phyloP scores from a whole-genome alignment of 441 rosid genomes.

The Arabidopsis hybrid region DNA sequence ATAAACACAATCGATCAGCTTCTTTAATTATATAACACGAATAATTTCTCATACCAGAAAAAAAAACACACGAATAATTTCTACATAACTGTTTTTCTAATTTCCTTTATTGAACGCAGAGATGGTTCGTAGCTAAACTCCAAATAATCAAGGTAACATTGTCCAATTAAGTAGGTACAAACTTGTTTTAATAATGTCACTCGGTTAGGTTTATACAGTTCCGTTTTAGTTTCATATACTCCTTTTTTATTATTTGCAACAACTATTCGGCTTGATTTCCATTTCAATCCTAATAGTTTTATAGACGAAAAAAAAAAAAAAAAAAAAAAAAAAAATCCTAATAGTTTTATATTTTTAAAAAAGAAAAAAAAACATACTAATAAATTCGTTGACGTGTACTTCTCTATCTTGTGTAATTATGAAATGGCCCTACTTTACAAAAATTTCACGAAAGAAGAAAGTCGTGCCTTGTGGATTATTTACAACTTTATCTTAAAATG shows the following conservation, averaged over 20 bases:
- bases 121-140: not conserved
- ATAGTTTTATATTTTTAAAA: not conserved
- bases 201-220: not conserved
- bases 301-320: too few species aligned
- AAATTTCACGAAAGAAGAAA: conserved; percentile 40
- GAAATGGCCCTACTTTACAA: conserved; percentile 12
- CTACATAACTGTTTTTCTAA: not conserved
- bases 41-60: too few species aligned
- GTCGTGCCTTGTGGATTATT: conserved; percentile 35
- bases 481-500: conserved; percentile 31
- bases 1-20: too few species aligned
- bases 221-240: not conserved
- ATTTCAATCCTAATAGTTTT: not conserved
- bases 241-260: not conserved
- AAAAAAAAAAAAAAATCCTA: too few species aligned
- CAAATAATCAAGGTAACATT: not conserved
- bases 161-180: not conserved
- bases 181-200: not conserved
- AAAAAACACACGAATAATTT: too few species aligned
- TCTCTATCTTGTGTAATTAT: conserved; percentile 6
- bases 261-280: not conserved
- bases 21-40: not conserved
- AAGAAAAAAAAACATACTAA: not conserved
- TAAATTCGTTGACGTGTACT: conserved; percentile 16
- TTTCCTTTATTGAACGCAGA: not conserved